Conservation (phyloP, 1,284 basidiomycete genomes). For the Austroboletus novae-zelandiae region DNA sequence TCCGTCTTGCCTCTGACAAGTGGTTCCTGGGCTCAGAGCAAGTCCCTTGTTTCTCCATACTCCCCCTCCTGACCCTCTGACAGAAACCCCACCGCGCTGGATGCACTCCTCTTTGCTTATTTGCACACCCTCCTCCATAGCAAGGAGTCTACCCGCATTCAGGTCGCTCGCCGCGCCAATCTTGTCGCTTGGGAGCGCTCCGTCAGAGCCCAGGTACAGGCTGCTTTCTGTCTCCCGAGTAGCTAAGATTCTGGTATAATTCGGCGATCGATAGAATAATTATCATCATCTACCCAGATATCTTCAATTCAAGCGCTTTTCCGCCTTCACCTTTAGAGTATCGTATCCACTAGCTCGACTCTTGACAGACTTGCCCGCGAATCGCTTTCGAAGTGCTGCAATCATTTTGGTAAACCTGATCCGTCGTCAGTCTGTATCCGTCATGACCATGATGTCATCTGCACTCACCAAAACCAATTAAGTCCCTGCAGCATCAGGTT, state of each 20-base stretch:
- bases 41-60: constrained; percentile 25
- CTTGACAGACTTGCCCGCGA: constrained; percentile 27
- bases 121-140: constrained; percentile 61
- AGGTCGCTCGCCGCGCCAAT: constrained; percentile 67
- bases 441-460: neutral
- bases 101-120: constrained; percentile 78
- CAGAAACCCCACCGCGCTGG: constrained; percentile 67
- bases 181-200: constrained; percentile 74
- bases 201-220: constrained; percentile 57
- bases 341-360: constrained; percentile 12
- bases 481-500: constrained; percentile 62
- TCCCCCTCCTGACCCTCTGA: constrained; percentile 6
- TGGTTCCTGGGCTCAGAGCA: constrained; percentile 79
- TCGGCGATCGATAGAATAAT: neutral
- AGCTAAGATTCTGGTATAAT: constrained; percentile 19
- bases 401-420: constrained; percentile 71
- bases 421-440: constrained; percentile 1
- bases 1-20: constrained; percentile 66
- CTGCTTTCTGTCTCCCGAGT: constrained; percentile 41
- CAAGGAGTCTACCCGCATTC: constrained; percentile 49
- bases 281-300: constrained; percentile 10
- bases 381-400: constrained; percentile 53
- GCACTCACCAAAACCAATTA: constrained; percentile 68
- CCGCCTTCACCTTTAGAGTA: constrained; percentile 1
- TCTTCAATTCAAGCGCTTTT: constrained; percentile 2